Percentiles rank a stretch among this genome's conserved stretches.
Conservation (phyloP, 73 alveolate species). For the Paramecium pentaurelia region DNA sequence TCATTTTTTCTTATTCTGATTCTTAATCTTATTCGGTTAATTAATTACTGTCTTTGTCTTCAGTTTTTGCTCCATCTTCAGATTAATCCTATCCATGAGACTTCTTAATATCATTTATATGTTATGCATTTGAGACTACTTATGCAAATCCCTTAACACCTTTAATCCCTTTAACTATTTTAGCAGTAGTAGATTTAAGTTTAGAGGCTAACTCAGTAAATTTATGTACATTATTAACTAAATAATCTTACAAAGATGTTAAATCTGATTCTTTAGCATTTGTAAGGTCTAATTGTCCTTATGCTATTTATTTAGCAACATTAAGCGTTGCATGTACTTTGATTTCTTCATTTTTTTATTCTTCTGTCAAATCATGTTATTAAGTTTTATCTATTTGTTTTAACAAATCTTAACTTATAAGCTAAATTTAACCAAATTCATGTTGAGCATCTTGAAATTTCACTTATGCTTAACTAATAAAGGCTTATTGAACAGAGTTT, state of each 20-base stretch:
- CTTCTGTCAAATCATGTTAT: neutral
- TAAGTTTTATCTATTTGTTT: neutral
- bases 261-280: neutral
- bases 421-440: neutral
- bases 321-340: neutral
- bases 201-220: neutral
- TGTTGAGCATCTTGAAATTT: neutral
- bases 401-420: neutral
- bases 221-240: neutral
- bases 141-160: neutral
- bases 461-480: neutral
- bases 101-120: neutral
- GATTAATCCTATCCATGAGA: neutral
- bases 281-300: neutral
- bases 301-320: neutral
- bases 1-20: neutral
- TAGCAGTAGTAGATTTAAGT: neutral
- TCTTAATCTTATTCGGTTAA: neutral
- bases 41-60: neutral
- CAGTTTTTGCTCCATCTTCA: neutral
- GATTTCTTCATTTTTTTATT: neutral
- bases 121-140: neutral
- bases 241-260: neutral
- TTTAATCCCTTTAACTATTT: neutral
- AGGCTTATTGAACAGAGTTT: neutral